Percentiles rank a stretch among this genome's conserved stretches.
Evolutionary conservation across 2,329 filamentous ascomycete species (phyloP).

Genomic region (Monosporascus cannonballus): DNA sequence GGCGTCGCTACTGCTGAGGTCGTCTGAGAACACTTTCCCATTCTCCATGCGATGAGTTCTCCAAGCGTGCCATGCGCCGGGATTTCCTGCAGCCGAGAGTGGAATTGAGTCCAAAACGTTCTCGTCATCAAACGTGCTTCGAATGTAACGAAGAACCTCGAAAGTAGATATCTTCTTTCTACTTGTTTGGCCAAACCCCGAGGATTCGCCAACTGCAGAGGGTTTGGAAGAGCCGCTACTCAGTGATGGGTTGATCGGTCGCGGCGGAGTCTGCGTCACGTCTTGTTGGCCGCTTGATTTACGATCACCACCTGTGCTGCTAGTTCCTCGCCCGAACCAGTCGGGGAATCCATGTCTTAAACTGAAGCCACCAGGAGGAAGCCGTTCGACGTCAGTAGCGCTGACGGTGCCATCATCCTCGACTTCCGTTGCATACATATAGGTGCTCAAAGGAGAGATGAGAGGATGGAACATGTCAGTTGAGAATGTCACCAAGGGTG

Average conservation of each 20-base stretch:
- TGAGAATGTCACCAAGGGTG: constrained; percentile 80
- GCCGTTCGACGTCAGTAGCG: constrained; percentile 72
- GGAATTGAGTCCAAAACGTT: constrained; percentile 71
- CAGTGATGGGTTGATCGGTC: constrained; percentile 19
- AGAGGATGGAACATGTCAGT: constrained; percentile 95
- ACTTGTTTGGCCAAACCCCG: constrained; percentile 35
- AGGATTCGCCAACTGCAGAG: constrained; percentile 22
- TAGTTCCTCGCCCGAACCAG: constrained; percentile 68
- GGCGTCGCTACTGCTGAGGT: constrained; percentile 1
- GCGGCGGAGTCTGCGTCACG: constrained; percentile 21
- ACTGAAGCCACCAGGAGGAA: constrained; percentile 87
- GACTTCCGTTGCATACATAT: constrained; percentile 80
- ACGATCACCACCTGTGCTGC: constrained; percentile 26
- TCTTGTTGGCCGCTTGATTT: constrained; percentile 36
- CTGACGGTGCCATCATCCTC: constrained; percentile 72
- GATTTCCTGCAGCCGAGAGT: constrained; percentile 77
- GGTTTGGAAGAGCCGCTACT: constrained; percentile 19
- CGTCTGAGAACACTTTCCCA: constrained; percentile 31
- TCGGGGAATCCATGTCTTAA: constrained; percentile 83
- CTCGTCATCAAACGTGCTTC: constrained; percentile 74
- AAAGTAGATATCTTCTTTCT: constrained; percentile 48
- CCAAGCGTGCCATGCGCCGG: constrained; percentile 94
- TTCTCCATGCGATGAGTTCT: constrained; percentile 56
- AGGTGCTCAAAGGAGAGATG: constrained; percentile 87
- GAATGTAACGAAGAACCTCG: constrained; percentile 73